Evolutionary conservation across 257 asterid species (phyloP), one percentile per base, ranked within the genome.

Genomic region (Gardenia jasminoides): DNA sequence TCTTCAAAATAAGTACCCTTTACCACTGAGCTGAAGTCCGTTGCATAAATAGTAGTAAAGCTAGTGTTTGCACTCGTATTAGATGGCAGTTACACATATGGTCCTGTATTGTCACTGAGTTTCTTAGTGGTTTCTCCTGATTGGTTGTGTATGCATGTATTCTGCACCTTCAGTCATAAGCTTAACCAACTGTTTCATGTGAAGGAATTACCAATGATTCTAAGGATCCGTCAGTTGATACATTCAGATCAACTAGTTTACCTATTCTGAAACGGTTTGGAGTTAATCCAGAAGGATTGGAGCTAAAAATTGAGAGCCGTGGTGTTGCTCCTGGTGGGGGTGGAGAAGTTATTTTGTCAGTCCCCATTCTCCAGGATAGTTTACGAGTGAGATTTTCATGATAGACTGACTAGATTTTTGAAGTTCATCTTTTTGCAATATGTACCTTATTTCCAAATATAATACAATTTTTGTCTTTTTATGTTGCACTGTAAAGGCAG

Each of bases 291-390:
- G 96, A 95, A 77, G 94, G 91, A 52, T 76, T 93, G 78, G 89
- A 85, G 20, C 85, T 95, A 80, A 93, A 92, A 85, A 91, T 93
- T 56, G 89, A 83, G 88, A 89, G 88, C 80, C 87, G 98, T 46
- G 99, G 97, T 28, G 98, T 93, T 79, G 87, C 94, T 76, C 99
- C 99, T 58, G 85, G 72, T 62, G 99, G 98, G 74, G 99, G 99
- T 73, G 99, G 99, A 52, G 96, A 89, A 86, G 88, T 93, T 70
- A 52, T 83, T 75, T 90, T 95, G 70, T 90, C 94, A 1, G 75
- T 93, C 71, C 98, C 98, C 9, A 80, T 85, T 78, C 84, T 93
- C 71, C 93, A 86, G 74, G 88, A 89, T 75, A 84, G 91, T 80
- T 83, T 95, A 64, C 91, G 87, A 83, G 99, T 90, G 82, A 82